Conservation (phyloP, 805 yeast species). For the Schwanniomyces pseudopolymorphus region DNA sequence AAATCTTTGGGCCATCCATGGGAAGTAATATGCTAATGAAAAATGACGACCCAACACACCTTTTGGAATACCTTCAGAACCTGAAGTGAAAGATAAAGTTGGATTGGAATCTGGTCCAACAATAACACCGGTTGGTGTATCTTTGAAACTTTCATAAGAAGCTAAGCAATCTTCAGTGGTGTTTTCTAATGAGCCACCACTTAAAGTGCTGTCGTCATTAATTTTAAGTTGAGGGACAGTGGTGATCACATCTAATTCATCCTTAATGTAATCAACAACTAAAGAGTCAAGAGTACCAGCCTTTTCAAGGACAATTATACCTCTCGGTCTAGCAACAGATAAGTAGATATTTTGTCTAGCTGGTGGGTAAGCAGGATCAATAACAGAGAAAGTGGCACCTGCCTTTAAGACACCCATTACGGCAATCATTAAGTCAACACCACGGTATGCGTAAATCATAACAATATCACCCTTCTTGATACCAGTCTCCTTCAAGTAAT, state of each 20-base stretch:
- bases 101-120: slow-evolving; percentile 99
- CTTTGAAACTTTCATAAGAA: slow-evolving; percentile 44
- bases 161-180: slow-evolving; percentile 48
- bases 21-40: slow-evolving; percentile 95
- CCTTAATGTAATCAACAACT: slow-evolving; percentile 74
- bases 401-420: slow-evolving; percentile 98
- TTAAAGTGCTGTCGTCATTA: slow-evolving; percentile 68
- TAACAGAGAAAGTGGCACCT: slow-evolving; percentile 97
- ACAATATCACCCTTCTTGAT: slow-evolving; percentile 91
- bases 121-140: slow-evolving; percentile 74
- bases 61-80: slow-evolving; percentile 97
- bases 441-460: slow-evolving; percentile 96
- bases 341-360: slow-evolving; percentile 93
- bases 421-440: slow-evolving; percentile 94
- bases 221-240: slow-evolving; percentile 77
- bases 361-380: slow-evolving; percentile 99
- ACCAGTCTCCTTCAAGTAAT: slow-evolving; percentile 78
- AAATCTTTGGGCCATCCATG: slow-evolving; percentile 95
- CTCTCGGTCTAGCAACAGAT: slow-evolving; percentile 90
- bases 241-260: slow-evolving; percentile 71
- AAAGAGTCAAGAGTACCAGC: slow-evolving; percentile 81
- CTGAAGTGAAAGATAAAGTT: slow-evolving; percentile 93
- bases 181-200: slow-evolving; percentile 51
- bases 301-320: slow-evolving; percentile 82
- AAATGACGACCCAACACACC: slow-evolving; percentile 98